These are phyloP conservation scores for Tetraselmis striata DNA, from an alignment of 139 green algal species.

Conservation along the genomic window DNA sequence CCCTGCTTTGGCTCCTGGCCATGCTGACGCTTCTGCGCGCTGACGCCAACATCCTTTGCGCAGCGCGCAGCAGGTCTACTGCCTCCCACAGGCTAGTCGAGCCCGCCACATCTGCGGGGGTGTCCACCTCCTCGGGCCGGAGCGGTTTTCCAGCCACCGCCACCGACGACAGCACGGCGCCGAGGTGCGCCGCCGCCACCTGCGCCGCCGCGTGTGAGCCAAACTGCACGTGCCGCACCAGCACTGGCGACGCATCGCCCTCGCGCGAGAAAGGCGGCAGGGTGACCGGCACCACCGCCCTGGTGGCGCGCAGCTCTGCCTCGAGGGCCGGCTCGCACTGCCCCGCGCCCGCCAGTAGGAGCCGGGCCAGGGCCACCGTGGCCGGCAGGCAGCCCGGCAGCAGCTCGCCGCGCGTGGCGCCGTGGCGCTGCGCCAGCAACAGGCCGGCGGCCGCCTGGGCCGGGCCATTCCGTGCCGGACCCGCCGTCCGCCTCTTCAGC, in stretches of 20 bases:
- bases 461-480: background rate
- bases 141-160: background rate
- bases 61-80: background rate
- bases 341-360: background rate
- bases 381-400: background rate
- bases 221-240: background rate
- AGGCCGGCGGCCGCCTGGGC: background rate
- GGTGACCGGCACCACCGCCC: background rate
- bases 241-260: background rate
- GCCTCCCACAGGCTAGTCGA: background rate
- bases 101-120: background rate
- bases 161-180: background rate
- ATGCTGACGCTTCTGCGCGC: background rate
- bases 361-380: background rate
- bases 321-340: background rate
- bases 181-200: background rate
- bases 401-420: background rate
- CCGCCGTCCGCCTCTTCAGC: background rate
- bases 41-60: background rate
- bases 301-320: background rate
- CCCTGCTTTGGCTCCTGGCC: no score
- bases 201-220: background rate
- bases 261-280: background rate
- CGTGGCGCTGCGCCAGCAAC: background rate
- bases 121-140: background rate